Base-by-base conservation (phyloP, 164 flowering plant genomes). In the Stephania yunnanensis region DNA sequence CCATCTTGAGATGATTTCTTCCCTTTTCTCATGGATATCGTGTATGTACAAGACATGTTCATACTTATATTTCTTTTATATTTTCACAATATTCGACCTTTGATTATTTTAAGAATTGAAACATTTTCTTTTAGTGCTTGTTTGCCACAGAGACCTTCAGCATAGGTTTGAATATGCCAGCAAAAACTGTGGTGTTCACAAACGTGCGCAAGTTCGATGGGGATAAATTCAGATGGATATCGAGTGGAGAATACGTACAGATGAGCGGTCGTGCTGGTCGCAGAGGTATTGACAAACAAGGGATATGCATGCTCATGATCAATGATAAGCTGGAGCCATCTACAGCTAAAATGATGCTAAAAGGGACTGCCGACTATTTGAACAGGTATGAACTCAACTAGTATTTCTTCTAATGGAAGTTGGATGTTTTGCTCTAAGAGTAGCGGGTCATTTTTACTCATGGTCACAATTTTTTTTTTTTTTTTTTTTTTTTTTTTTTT, bases 191-290 rank as follows among this genome's bases (percentile, higher is more conserved):
- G 74, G 99, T 96, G 71, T 96, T 96, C 76, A 88, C 97, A 78
- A 94, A 94, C 85, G 98, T 92, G 31, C 93, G 99, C 46, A 96
- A 96, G 78, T 96, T 92, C 87, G 99, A 96, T 86, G 99, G 99
- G 46, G 93, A 94, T 82, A 96, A 94, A 76, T 96, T 96, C 78
- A 92, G 99, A 87, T 96, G 99, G 99, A 45, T 96, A 79, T 84
- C 99, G 36, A 90, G 99, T 87, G 99, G 99, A 77, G 99, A 96
- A 79, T 96, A 94, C 80, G 94, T 96, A 79, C 99, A 96, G 74
- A 96, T 96, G 99, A 96, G 99, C 87, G 99, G 99, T 25, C 97
- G 99, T 71, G 99, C 99, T 78, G 99, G 99, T 76, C 97, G 98
- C 72, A 87, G 97, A 74, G 99, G 99, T 64, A 89, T 96, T 86